A percentile compares a stretch with the other conserved stretches of the same genome.
Evolutionary conservation across 140 eudicot species (phyloP).

Genomic region (Bidens hawaiensis): DNA sequence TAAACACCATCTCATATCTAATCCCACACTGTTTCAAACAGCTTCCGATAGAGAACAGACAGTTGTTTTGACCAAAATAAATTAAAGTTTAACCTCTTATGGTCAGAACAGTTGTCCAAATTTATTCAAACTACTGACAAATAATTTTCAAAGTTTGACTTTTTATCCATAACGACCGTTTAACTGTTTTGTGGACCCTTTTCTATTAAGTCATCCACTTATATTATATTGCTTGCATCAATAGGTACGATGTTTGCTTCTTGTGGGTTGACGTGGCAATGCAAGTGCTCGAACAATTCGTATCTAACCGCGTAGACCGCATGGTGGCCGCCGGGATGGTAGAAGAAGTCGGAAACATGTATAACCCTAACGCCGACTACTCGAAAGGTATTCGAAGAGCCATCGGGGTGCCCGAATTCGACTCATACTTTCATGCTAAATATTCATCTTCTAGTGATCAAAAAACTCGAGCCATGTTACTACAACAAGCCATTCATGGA

Average conservation of each 20-base stretch:
- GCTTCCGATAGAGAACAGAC: no score
- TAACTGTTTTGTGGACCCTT: no score
- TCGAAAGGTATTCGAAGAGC: conserved; percentile 75
- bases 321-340: conserved; percentile 84
- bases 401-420: conserved; percentile 89
- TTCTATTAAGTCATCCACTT: no score
- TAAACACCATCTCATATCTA: no score
- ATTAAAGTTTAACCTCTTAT: no score
- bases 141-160: no score
- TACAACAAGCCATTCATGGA: conserved; percentile 46
- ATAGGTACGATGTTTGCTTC: conserved; percentile 68
- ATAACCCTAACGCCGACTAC: conserved; percentile 54
- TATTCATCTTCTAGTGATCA: conserved; percentile 23
- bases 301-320: conserved; percentile 63
- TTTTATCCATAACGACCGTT: no score
- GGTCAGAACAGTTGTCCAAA: no score
- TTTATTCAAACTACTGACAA: no score
- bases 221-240: background rate
- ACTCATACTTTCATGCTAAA: conserved; percentile 46
- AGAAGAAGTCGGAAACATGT: conserved; percentile 49
- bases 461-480: conserved; percentile 26
- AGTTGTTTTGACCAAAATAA: no score
- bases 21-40: no score
- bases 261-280: conserved; percentile 84
- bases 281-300: conserved; percentile 40